These are phyloP conservation scores for Leptographium radiaticola DNA, from an alignment of 2,329 filamentous ascomycete genomes.

Conservation along the genomic window DNA sequence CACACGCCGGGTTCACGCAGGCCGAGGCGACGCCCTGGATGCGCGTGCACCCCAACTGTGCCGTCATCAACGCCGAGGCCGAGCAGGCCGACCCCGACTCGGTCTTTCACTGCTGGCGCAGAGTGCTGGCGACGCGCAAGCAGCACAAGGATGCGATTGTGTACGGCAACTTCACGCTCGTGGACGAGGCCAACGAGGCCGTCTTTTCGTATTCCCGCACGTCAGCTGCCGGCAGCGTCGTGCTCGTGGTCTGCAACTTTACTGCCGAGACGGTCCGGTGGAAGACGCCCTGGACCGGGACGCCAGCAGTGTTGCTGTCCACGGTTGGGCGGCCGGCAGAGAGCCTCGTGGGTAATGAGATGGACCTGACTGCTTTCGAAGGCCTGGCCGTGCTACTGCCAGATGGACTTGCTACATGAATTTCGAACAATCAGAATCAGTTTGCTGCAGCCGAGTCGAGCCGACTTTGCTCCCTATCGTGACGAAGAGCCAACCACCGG, in stretches of 20 bases:
- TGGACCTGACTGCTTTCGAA: neutral
- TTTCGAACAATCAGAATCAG: neutral
- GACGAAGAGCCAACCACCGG: no score
- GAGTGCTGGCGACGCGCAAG: conserved; percentile 1
- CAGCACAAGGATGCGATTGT: conserved; percentile 1
- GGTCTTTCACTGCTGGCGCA: conserved; percentile 2
- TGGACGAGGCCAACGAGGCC: neutral
- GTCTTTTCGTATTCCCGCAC: conserved; percentile 3
- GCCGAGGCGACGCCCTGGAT: neutral
- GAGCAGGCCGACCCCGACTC: conserved; percentile 1
- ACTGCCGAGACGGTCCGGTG: neutral
- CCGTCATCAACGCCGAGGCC: neutral
- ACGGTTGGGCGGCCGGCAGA: neutral
- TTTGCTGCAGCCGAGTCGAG: neutral
- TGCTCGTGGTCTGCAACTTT: conserved; percentile 3
- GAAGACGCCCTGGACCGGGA: neutral
- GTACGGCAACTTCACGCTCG: conserved; percentile 3
- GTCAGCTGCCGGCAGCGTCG: neutral
- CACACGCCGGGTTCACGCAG: conserved; percentile 1
- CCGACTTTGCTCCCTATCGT: no score
- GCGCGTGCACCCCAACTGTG: conserved; percentile 1
- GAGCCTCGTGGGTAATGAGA: neutral
- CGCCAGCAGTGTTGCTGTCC: neutral
- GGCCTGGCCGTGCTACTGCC: neutral
- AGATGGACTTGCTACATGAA: neutral